A percentile compares a stretch with the other conserved stretches of the same genome.
phyloP scores from a whole-genome alignment of 2,329 filamentous ascomycete species.

The Neonectria coccinea region DNA sequence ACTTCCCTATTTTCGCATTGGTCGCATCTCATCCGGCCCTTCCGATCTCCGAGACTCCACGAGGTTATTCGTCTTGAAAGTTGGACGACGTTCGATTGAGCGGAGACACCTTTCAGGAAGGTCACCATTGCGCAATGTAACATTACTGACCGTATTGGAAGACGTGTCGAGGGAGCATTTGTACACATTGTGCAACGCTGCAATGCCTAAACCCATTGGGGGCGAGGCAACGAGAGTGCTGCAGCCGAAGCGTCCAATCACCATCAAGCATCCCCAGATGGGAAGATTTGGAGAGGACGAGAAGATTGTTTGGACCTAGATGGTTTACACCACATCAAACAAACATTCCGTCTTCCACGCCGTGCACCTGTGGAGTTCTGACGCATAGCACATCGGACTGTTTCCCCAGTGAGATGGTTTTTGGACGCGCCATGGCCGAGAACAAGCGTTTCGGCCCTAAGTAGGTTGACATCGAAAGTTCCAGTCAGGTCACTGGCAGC shows the following conservation, averaged over 20 bases:
- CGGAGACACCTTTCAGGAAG: background rate
- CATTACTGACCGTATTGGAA: background rate
- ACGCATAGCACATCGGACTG: background rate
- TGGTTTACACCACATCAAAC: background rate
- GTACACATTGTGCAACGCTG: background rate
- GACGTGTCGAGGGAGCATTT: background rate
- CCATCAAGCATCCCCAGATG: background rate
- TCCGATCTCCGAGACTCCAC: conserved; percentile 15
- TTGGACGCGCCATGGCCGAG: no score
- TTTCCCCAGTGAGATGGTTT: no score
- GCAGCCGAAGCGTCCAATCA: no score
- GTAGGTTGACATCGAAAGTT: no score
- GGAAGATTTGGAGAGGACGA: background rate
- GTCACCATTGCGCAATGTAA: background rate
- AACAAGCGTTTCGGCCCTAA: no score
- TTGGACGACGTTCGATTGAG: background rate
- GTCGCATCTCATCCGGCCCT: conserved; percentile 16
- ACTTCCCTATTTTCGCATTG: conserved; percentile 14
- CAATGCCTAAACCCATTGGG: background rate
- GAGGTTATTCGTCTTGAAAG: background rate
- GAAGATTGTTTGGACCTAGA: background rate
- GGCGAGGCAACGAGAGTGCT: background rate
- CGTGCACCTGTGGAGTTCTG: background rate
- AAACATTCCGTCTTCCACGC: background rate
- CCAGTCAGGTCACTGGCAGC: no score